Evolutionary conservation across 2,329 filamentous ascomycete species (phyloP), one percentile per base, ranked within the genome.

Genomic region (Metarhizium anisopliae): DNA sequence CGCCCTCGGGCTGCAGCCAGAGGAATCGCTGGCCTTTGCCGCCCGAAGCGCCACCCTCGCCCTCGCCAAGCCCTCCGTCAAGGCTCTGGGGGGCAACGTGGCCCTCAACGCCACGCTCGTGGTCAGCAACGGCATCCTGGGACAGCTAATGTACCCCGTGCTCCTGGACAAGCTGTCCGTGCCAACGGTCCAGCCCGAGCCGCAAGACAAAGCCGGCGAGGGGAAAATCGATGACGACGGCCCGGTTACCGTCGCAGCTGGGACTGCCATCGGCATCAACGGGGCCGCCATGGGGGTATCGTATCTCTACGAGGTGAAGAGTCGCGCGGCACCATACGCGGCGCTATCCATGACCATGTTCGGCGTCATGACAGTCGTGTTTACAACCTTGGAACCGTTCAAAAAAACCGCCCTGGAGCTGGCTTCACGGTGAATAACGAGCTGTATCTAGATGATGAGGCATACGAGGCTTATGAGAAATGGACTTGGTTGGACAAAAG

Each of bases 261-360:
- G 80, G 40, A 72, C 80, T 40, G 72, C 78, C 0, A 72, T 82
- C 51, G 81, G 81, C 3, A 76, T 83, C 68, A 84, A 83, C 59
- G 79, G 79, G 1, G 80, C 80, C 0, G 81, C 81, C 3, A 82
- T 84, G 79, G 81, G 81, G 2, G 80, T 81, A 0, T 74, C 80
- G 0, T 79, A 81, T 57, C 69, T 83, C 14, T 81, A 83, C 55
- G 79, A 82, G 64, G 73, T 72, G 7, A 71, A 70, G 54, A 81
- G 76, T 59, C 73, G 71, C 1, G 77, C 80, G 3, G 78, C 79
- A 2, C 79, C 80, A 0, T 82, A 82, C 60, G 77, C 80, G 2
- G 78, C 77, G 2, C 66, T 84, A 16, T 74, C 79, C 1, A 83
- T 83, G 81, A 81, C 79, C 6, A 68, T 79, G 5, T 79, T 82